Conservation (phyloP, 1,284 basidiomycete genomes). For the Cutaneotrichosporon spelunceum region DNA sequence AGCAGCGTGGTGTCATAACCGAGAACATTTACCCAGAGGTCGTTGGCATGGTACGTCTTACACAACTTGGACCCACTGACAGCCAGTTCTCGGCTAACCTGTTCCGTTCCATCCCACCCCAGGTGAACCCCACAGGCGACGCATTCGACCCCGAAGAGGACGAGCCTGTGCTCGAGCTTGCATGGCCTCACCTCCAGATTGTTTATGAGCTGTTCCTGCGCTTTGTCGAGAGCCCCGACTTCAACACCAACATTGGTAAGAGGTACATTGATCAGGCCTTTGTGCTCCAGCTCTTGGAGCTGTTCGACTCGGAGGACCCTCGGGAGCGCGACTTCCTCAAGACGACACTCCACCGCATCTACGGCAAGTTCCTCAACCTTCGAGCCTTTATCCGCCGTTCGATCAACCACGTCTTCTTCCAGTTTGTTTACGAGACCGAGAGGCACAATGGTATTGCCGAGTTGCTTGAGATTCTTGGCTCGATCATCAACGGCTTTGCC, state of each 20-base stretch:
- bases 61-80: conserved; percentile 10
- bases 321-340: conserved; percentile 99
- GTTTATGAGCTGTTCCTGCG: conserved; percentile 99
- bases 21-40: conserved; percentile 99
- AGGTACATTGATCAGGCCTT: conserved; percentile 96
- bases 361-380: conserved; percentile 98
- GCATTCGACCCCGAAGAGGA: conserved; percentile 99
- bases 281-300: conserved; percentile 91
- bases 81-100: conserved; percentile 91
- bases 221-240: conserved; percentile 96
- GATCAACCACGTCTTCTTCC: conserved; percentile 99
- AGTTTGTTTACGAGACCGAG: conserved; percentile 98
- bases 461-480: conserved; percentile 94
- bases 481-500: conserved; percentile 99
- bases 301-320: conserved; percentile 99
- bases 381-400: conserved; percentile 98
- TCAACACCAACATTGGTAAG: conserved; percentile 97
- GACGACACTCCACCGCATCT: conserved; percentile 97
- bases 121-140: conserved; percentile 95
- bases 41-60: conserved; percentile 79
- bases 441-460: conserved; percentile 99
- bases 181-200: conserved; percentile 99
- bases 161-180: conserved; percentile 96
- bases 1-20: conserved; percentile 92
- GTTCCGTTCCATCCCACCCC: conserved; percentile 98